phyloP scores from a whole-genome alignment of 257 asterid species.

The Solanum tacnaense region DNA sequence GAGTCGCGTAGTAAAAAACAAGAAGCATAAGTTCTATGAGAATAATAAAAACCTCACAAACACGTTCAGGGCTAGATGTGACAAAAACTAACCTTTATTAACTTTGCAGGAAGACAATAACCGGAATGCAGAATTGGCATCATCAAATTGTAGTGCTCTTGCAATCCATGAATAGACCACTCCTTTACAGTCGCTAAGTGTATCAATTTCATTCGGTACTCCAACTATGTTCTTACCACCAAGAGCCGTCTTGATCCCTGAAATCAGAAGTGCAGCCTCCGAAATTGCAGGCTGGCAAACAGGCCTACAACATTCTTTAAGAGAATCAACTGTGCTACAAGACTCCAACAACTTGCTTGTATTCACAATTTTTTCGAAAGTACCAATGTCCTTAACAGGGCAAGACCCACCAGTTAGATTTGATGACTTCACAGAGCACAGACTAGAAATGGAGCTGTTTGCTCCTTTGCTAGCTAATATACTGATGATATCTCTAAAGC shows the following conservation, averaged over 20 bases:
- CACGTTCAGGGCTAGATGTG: background rate
- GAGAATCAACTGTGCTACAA: slow-evolving; percentile 76
- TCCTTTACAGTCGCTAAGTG: slow-evolving; percentile 76
- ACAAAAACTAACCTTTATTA: slow-evolving; percentile 57
- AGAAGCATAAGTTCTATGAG: background rate
- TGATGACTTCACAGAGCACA: slow-evolving; percentile 65
- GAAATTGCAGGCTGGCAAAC: slow-evolving; percentile 75
- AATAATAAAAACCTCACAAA: background rate
- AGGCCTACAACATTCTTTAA: slow-evolving; percentile 94
- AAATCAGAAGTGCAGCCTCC: slow-evolving; percentile 75
- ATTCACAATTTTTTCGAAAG: slow-evolving; percentile 75
- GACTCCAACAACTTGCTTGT: slow-evolving; percentile 80
- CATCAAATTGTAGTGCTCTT: slow-evolving; percentile 60
- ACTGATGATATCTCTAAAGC: slow-evolving; percentile 91
- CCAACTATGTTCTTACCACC: slow-evolving; percentile 51
- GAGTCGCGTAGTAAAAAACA: background rate
- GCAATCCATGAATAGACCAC: slow-evolving; percentile 83
- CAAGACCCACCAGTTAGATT: slow-evolving; percentile 94
- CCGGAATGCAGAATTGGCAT: slow-evolving; percentile 71
- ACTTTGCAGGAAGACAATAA: slow-evolving; percentile 91
- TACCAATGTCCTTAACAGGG: slow-evolving; percentile 71
- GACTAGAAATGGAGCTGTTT: slow-evolving; percentile 57
- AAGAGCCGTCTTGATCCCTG: slow-evolving; percentile 37
- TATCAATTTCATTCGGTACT: slow-evolving; percentile 34
- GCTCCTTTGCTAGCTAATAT: slow-evolving; percentile 92